A percentile compares a stretch with the other conserved stretches of the same genome.
These are phyloP conservation scores for Lasiodiplodia theobromae DNA, from an alignment of 2,329 filamentous ascomycete genomes.

Conservation along the genomic window DNA sequence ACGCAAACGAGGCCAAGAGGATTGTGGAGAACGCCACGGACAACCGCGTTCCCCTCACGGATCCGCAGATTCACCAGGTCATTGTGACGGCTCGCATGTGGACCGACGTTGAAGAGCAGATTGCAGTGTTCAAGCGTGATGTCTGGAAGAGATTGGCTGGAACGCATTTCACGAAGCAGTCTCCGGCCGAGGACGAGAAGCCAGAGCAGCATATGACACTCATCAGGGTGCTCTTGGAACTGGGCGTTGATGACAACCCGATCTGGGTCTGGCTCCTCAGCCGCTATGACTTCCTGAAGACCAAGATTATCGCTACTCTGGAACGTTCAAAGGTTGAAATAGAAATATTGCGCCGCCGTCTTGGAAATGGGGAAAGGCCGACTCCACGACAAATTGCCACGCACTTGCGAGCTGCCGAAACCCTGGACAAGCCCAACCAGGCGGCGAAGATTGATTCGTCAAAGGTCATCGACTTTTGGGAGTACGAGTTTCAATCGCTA, in stretches of 20 bases:
- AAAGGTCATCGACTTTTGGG: slow-evolving; percentile 90
- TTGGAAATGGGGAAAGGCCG: slow-evolving; percentile 78
- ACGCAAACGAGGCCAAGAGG: slow-evolving; percentile 77
- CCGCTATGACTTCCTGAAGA: slow-evolving; percentile 86
- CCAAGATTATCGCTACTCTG: slow-evolving; percentile 79
- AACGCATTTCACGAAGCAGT: slow-evolving; percentile 63
- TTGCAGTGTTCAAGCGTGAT: slow-evolving; percentile 86
- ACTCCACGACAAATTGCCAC: slow-evolving; percentile 70
- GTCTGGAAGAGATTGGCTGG: slow-evolving; percentile 82
- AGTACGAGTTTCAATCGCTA: slow-evolving; percentile 80
- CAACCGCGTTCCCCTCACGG: slow-evolving; percentile 66
- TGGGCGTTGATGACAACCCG: slow-evolving; percentile 94
- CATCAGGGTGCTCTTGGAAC: slow-evolving; percentile 85
- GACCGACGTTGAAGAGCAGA: slow-evolving; percentile 88
- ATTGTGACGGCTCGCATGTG: slow-evolving; percentile 92
- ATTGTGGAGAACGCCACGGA: slow-evolving; percentile 66
- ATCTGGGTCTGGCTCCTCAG: slow-evolving; percentile 96
- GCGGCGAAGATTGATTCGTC: slow-evolving; percentile 74
- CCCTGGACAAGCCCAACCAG: slow-evolving; percentile 44
- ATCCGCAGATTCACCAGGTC: slow-evolving; percentile 84
- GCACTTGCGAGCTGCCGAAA: slow-evolving; percentile 76
- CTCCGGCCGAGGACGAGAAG: slow-evolving; percentile 57
- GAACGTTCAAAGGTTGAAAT: slow-evolving; percentile 92
- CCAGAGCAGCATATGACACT: slow-evolving; percentile 90
- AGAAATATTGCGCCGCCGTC: slow-evolving; percentile 82